These are phyloP conservation scores for Quercus cerris DNA, from an alignment of 306 rosid species.

Conservation along the genomic window DNA sequence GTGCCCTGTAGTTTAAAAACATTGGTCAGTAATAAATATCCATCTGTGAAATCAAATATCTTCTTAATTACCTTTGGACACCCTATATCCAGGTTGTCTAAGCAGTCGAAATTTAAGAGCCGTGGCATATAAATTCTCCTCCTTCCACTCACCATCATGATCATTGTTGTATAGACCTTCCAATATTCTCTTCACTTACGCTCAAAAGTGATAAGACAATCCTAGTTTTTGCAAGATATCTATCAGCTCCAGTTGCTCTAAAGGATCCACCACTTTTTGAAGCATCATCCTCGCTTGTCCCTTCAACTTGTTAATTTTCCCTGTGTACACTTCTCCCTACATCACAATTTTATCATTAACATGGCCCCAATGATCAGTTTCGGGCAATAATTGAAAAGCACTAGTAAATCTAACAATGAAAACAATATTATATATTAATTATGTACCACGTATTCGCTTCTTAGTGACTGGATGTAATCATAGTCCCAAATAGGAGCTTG, in stretches of 20 bases:
- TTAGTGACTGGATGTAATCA: too few species aligned
- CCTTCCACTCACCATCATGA: neutral
- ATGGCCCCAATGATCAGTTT: too few species aligned
- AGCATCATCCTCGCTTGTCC: conserved; percentile 1
- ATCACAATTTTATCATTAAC: neutral
- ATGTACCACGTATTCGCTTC: neutral
- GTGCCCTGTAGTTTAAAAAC: too few species aligned
- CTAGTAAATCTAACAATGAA: neutral
- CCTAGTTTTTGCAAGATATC: conserved; percentile 22
- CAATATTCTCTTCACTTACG: conserved; percentile 3
- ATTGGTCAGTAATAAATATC: too few species aligned
- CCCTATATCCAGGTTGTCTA: conserved; percentile 1
- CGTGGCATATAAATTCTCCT: neutral
- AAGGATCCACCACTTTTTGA: neutral
- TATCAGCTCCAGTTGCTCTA: conserved; percentile 16
- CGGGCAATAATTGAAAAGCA: neutral
- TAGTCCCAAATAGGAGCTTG: neutral
- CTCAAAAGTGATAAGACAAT: conserved; percentile 14
- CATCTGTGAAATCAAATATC: too few species aligned
- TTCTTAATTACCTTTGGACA: neutral
- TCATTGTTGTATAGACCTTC: neutral
- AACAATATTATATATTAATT: neutral
- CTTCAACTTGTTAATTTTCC: neutral
- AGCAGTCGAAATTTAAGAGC: conserved; percentile 22
- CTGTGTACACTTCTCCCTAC: conserved; percentile 1